phyloP scores from a whole-genome alignment of 1,139 yeast genomes.

The Komagataea norvegica region DNA sequence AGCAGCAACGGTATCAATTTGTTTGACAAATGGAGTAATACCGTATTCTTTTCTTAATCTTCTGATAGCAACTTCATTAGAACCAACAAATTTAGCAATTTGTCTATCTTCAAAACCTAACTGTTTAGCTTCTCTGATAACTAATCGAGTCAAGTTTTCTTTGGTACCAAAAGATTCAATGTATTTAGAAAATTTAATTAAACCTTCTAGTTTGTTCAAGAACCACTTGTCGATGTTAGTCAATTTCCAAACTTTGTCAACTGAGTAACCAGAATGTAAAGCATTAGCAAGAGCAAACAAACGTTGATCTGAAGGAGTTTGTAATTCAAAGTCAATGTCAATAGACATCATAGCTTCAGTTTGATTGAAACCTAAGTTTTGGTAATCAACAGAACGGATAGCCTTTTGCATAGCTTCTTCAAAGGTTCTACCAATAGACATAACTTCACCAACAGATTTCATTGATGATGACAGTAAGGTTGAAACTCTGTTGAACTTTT shows the following conservation, averaged over 20 bases:
- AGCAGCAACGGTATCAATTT: constrained; percentile 98
- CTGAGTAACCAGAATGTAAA: constrained; percentile 75
- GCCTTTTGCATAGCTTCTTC: constrained; percentile 99
- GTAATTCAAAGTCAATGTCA: constrained; percentile 85
- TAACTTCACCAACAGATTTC: constrained; percentile 99
- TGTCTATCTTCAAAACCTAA: constrained; percentile 97
- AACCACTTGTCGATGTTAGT: constrained; percentile 98
- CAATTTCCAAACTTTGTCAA: constrained; percentile 86
- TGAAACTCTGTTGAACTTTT: constrained; percentile 91
- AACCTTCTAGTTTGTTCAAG: constrained; percentile 73
- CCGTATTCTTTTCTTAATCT: constrained; percentile 86
- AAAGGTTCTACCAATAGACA: constrained; percentile 96
- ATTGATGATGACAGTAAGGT: constrained; percentile 85
- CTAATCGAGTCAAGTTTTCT: constrained; percentile 54
- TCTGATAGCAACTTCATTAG: constrained; percentile 92
- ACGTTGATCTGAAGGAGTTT: constrained; percentile 95
- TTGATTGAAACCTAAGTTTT: constrained; percentile 87
- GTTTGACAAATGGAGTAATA: constrained; percentile 89
- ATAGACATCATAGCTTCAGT: constrained; percentile 85
- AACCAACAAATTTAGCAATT: constrained; percentile 82
- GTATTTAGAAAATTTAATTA: constrained; percentile 64
- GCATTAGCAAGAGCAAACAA: constrained; percentile 97
- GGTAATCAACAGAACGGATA: constrained; percentile 92
- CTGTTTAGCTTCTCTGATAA: constrained; percentile 87
- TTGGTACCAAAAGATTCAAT: constrained; percentile 56